A percentile compares a stretch with the other conserved stretches of the same genome.
Conservation (phyloP, 1,139 yeast species). For the Taiozyma onychis region DNA sequence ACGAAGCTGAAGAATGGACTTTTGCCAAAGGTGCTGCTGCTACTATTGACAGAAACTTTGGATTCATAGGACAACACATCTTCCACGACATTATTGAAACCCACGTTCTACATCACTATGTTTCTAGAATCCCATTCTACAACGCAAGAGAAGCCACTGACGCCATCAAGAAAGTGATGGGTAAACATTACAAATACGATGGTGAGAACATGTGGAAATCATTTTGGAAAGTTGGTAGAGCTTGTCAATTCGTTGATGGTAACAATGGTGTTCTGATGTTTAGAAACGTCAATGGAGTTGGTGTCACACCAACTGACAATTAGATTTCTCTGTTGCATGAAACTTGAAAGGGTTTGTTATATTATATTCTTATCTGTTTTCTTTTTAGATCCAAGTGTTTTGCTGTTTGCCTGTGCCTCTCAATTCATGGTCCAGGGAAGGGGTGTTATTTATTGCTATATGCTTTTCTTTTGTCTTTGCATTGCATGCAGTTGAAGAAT, state of each 20-base stretch:
- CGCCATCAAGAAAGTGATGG: slow-evolving; percentile 56
- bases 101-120: slow-evolving; percentile 58
- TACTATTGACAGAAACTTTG: slow-evolving; percentile 56
- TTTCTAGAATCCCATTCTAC: slow-evolving; percentile 57
- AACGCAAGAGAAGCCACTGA: slow-evolving; percentile 56
- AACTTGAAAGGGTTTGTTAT: neutral
- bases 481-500: neutral
- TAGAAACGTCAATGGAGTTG: slow-evolving; percentile 49
- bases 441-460: neutral
- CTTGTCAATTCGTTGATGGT: slow-evolving; percentile 58
- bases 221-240: slow-evolving; percentile 50
- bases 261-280: slow-evolving; percentile 56
- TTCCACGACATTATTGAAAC: slow-evolving; percentile 64
- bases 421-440: neutral
- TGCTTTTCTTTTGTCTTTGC: neutral
- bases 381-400: slow-evolving; percentile 2
- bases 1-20: slow-evolving; percentile 50
- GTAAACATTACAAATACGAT: slow-evolving; percentile 45
- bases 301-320: slow-evolving; percentile 29
- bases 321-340: neutral
- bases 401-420: neutral
- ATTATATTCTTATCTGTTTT: neutral
- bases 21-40: slow-evolving; percentile 67
- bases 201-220: slow-evolving; percentile 55
- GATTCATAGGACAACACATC: slow-evolving; percentile 51